Evolutionary conservation across 345 rosid genomes (phyloP).

Genomic region (Arabidopsis suecica): DNA sequence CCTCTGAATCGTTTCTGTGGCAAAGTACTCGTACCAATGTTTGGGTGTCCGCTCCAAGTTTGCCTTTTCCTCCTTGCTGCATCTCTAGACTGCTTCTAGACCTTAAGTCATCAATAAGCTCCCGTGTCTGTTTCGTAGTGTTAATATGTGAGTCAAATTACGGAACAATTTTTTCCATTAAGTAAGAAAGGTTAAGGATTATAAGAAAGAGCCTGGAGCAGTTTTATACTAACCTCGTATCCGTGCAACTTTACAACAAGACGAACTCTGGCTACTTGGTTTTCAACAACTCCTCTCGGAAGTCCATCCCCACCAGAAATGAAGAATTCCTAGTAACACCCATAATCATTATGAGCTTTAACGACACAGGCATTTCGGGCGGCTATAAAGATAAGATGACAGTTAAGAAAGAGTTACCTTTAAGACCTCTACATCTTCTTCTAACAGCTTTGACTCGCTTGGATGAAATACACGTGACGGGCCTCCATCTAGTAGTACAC

Average conservation of each 20-base stretch:
- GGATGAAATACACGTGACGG: slow-evolving; percentile 68
- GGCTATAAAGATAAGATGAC: neutral
- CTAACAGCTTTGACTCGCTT: slow-evolving; percentile 75
- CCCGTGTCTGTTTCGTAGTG: slow-evolving; percentile 72
- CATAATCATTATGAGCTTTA: slow-evolving; percentile 4
- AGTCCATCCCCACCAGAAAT: slow-evolving; percentile 98
- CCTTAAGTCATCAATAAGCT: slow-evolving; percentile 81
- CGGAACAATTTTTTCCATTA: too few relatives aligned
- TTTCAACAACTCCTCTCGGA: slow-evolving; percentile 96
- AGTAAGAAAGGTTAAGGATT: too few relatives aligned
- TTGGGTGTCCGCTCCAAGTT: slow-evolving; percentile 79
- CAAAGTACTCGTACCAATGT: slow-evolving; percentile 81
- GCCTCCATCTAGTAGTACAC: slow-evolving; percentile 92
- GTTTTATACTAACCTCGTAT: slow-evolving; percentile 67
- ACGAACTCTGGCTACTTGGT: slow-evolving; percentile 87
- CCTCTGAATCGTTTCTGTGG: slow-evolving; percentile 87
- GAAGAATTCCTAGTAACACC: slow-evolving; percentile 77
- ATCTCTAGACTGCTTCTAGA: slow-evolving; percentile 60
- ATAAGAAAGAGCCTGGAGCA: neutral
- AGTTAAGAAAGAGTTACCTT: slow-evolving; percentile 59
- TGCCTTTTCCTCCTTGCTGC: slow-evolving; percentile 67
- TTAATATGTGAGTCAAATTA: neutral
- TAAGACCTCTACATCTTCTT: slow-evolving; percentile 85
- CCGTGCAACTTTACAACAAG: slow-evolving; percentile 76
- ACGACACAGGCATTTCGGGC: neutral